Conservation (phyloP, 352 stramenopile genomes). For the Phytophthora pini region DNA sequence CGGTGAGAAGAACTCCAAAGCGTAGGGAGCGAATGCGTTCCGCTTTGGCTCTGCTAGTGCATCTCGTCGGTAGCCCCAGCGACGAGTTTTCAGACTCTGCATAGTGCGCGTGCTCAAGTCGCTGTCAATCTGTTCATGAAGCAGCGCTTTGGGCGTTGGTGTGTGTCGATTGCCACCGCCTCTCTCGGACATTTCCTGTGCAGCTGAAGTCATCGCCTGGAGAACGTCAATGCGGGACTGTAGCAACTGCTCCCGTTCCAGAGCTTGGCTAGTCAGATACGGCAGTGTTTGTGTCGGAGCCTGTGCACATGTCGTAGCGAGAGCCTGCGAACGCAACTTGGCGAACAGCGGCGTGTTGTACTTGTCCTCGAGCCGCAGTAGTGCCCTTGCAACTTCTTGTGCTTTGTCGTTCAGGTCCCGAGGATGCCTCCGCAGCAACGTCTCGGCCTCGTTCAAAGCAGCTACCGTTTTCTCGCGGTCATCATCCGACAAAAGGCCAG, state of each 20-base stretch:
- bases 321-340: conserved; percentile 47
- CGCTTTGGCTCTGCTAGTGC: conserved; percentile 51
- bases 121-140: conserved; percentile 39
- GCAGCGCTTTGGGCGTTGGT: conserved; percentile 43
- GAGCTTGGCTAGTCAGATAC: conserved; percentile 65
- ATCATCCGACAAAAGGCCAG: conserved; percentile 58
- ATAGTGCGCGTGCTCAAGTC: conserved; percentile 54
- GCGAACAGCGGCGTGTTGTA: conserved; percentile 68
- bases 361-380: conserved; percentile 80
- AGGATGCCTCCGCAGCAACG: conserved; percentile 57
- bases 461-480: conserved; percentile 63
- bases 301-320: conserved; percentile 56
- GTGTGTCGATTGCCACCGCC: conserved; percentile 28
- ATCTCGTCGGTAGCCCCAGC: conserved; percentile 74
- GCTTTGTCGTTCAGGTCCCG: conserved; percentile 72
- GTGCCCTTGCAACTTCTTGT: conserved; percentile 51
- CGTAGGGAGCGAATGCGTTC: conserved; percentile 71
- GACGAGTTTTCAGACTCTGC: conserved; percentile 64
- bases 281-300: conserved; percentile 52
- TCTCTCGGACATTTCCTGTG: conserved; percentile 72
- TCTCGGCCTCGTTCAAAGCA: conserved; percentile 62
- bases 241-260: conserved; percentile 79
- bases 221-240: conserved; percentile 76
- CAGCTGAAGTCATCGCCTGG: conserved; percentile 57
- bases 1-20: conserved; percentile 77